Conservation (phyloP, 1,284 basidiomycete species). For the Sphagnurus paluster region DNA sequence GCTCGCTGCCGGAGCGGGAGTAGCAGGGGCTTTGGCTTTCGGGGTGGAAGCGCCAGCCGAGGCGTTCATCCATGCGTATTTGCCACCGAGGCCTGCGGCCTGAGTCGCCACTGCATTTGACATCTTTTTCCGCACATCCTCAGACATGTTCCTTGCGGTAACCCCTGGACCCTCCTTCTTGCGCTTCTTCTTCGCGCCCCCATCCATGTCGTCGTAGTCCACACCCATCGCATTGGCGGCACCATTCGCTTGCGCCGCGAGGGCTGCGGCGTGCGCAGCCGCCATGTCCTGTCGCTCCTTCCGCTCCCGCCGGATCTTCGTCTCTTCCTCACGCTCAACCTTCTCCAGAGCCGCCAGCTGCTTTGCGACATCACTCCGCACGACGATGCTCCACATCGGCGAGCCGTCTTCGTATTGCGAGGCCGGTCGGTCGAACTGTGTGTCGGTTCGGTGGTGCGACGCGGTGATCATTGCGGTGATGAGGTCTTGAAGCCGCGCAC, state of each 20-base stretch:
- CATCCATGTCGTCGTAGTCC: constrained; percentile 42
- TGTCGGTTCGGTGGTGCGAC: constrained; percentile 67
- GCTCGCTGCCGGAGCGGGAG: constrained; percentile 22
- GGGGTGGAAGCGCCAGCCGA: constrained; percentile 47
- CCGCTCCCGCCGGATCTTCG: constrained; percentile 66
- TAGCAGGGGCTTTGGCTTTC: constrained; percentile 47
- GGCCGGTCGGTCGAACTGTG: constrained; percentile 69
- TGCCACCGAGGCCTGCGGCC: constrained; percentile 76
- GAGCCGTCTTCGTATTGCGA: constrained; percentile 60
- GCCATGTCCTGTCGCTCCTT: constrained; percentile 73
- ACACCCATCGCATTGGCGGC: constrained; percentile 24
- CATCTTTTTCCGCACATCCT: constrained; percentile 87
- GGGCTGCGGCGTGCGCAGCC: constrained; percentile 59
- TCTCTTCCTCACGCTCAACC: constrained; percentile 80
- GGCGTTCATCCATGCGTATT: constrained; percentile 85
- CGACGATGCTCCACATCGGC: constrained; percentile 79
- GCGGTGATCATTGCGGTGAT: constrained; percentile 71
- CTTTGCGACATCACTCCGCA: constrained; percentile 74
- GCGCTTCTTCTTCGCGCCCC: constrained; percentile 76
- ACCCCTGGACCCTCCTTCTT: constrained; percentile 84
- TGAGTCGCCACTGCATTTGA: constrained; percentile 86
- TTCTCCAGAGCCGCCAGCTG: constrained; percentile 73
- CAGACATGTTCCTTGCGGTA: constrained; percentile 83
- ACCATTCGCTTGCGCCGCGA: constrained; percentile 58
- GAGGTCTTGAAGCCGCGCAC: constrained; percentile 72